Base-by-base conservation (phyloP, 2,329 filamentous ascomycete genomes). In the Coniella vitis region DNA sequence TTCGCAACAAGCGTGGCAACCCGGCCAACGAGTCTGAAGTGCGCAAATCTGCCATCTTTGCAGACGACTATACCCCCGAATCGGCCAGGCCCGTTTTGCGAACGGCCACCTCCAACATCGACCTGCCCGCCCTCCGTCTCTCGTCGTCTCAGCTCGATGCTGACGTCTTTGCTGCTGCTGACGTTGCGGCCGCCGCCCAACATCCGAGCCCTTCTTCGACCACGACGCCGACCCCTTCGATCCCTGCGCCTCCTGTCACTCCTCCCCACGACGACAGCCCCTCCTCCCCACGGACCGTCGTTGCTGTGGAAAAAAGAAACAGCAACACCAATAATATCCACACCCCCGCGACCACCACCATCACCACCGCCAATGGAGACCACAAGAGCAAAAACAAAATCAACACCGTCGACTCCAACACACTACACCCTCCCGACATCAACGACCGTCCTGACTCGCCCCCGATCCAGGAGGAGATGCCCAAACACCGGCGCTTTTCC, bases 401-500 rank as follows among this genome's bases (percentile, higher is more conserved):
- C 21, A 22, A 4, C 40, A 57, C 59, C 40, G 55, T 53, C 53
- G 51, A 54, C 51, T 9, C 4, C 37, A 53, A 54, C 47, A 52
- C 57, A 25, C 49, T 53, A 21, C 51, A 56, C 29, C 57, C 60
- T 39, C 52, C 53, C 52, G 54, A 60, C 36, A 54, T 54, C 36
- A 51, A 54, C 40, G 54, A 57, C 54, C 67, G 72, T 32, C 69
- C 74, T 12, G 67, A 66, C 32, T 73, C 72, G 12, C 76, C 76
- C 21, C 71, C 74, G 13, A 63, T 75, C 47, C 75, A 79, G 57
- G 76, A 78, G 43, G 73, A 81, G 60, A 71, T 68, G 29, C 68
- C 68, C 31, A 81, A 76, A 58, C 75, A 80, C 57, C 76, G 74
- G 52, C 77, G 80, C 53, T 84, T 84, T 62, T 83, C 78, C 48